Evolutionary conservation across 176 grass and related monocot species (phyloP), one percentile per base, ranked within the genome.

Genomic region (Chrysopogon serrulatus): DNA sequence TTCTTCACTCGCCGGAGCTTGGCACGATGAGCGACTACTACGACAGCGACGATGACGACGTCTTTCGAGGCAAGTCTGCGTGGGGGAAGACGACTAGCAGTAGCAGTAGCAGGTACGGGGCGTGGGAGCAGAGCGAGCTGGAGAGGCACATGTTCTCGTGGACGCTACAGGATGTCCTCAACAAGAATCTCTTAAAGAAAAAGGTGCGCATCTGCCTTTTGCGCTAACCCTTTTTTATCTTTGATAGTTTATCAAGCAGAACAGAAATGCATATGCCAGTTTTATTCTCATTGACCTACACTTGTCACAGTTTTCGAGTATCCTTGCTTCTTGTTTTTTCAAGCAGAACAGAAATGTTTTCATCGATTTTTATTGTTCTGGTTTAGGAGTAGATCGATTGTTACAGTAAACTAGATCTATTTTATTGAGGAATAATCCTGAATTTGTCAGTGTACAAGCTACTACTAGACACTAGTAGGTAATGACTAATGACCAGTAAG

Each of bases 141-240:
- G 85, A 84, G 70, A 39, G 21, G 68, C 63, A 54, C 10, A 76
- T 90, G 26, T 95, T 95, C 71, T 82, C 90, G 0, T 92, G 87
- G 92, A 75, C 90, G 3, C 7, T 94, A 1, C 1, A 86, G 3
- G 78, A 94, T 49, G 83, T 90, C 32, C 82, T 83, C 6, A 80
- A 94, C 78, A 82, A 37, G 70, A 84, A 94, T 26, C 67, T 90
- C 1, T 21, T 79, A 24, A 92, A 85, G 82, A 89, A 90, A 0
- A 65, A 87, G 89, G 92, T 71, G 9, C 65, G 9, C 17, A 42
- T 24, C 11, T 70, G 23, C 2, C 11, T 41, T 41, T 39, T 39
- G 4, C 12, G 34, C 18, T 13, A 23, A 2, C 5, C 33, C 12
- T 36, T 41, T n/a, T n/a, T 41, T 40, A n/a, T 8, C 48, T 21